phyloP scores from a whole-genome alignment of 2,329 filamentous ascomycete species.

The Sporothrix curviconia region DNA sequence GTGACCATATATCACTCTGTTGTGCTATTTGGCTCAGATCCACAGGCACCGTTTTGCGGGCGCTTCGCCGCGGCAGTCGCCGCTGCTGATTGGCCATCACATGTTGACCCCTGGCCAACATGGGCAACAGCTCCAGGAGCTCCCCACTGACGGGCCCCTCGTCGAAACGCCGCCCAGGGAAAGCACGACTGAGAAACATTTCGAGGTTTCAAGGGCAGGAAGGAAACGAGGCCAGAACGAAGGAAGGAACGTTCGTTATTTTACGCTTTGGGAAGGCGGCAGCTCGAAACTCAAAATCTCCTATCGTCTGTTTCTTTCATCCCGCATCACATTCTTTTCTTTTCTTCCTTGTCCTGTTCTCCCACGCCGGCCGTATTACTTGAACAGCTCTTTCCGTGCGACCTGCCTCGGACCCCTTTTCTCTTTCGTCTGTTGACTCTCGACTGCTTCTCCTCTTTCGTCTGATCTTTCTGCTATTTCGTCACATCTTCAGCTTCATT shows the following conservation, averaged over 20 bases:
- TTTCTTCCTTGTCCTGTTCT: not conserved
- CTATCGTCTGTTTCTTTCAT: not conserved
- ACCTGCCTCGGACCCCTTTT: too few species aligned
- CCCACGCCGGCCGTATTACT: too few species aligned
- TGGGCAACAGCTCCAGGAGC: slow-evolving; percentile 1
- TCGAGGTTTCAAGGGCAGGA: slow-evolving; percentile 10
- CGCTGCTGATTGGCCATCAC: slow-evolving; percentile 10
- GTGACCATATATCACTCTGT: too few species aligned
- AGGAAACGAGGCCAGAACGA: not conserved
- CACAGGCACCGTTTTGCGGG: not conserved
- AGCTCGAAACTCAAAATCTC: too few species aligned
- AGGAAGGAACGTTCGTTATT: not conserved
- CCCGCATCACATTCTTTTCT: not conserved
- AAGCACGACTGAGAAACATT: not conserved
- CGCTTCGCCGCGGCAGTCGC: not conserved
- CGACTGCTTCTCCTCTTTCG: not conserved
- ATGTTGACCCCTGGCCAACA: slow-evolving; percentile 3
- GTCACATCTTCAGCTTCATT: not conserved
- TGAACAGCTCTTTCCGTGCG: too few species aligned
- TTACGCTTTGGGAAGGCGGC: too few species aligned
- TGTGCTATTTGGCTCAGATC: too few species aligned
- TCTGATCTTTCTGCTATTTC: not conserved
- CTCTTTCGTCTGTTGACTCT: not conserved
- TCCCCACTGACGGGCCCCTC: not conserved
- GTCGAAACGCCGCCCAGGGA: slow-evolving; percentile 10